These are phyloP conservation scores for Penicillium paxilli DNA, from an alignment of 495 filamentous ascomycete genomes.

Conservation along the genomic window DNA sequence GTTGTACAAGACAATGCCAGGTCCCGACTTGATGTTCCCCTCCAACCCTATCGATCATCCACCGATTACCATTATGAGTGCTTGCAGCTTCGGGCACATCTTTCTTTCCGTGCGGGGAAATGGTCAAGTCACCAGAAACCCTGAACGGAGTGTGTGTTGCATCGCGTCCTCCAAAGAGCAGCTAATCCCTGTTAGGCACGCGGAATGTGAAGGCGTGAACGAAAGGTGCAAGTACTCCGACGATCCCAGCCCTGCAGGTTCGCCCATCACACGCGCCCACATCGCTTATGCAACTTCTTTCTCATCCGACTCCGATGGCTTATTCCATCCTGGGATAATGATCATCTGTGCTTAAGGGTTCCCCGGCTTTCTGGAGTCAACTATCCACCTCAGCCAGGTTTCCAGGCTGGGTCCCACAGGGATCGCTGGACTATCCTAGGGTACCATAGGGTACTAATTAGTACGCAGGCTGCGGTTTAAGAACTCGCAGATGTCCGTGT, in stretches of 20 bases:
- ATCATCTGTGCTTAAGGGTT: conserved; percentile 8
- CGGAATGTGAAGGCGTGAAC: conserved; percentile 1
- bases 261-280: conserved; percentile 11
- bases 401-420: too few species aligned
- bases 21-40: too few species aligned
- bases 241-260: conserved; percentile 19
- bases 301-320: conserved; percentile 8
- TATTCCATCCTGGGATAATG: conserved; percentile 14
- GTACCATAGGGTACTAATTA: too few species aligned
- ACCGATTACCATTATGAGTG: not conserved
- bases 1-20: too few species aligned
- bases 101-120: conserved; percentile 16
- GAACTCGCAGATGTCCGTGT: conserved; percentile 8
- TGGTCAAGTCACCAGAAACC: too few species aligned
- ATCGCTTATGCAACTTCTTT: conserved; percentile 12
- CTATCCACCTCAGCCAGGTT: not conserved
- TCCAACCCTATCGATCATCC: not conserved
- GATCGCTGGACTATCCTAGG: too few species aligned
- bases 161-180: not conserved
- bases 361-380: not conserved
- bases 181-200: conserved; percentile 15
- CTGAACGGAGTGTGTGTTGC: not conserved
- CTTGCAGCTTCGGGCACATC: conserved; percentile 4
- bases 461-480: conserved; percentile 1
- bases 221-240: not conserved